Evolutionary conservation across 805 yeast species (phyloP).

Genomic region (Clavispora santaluciae): DNA sequence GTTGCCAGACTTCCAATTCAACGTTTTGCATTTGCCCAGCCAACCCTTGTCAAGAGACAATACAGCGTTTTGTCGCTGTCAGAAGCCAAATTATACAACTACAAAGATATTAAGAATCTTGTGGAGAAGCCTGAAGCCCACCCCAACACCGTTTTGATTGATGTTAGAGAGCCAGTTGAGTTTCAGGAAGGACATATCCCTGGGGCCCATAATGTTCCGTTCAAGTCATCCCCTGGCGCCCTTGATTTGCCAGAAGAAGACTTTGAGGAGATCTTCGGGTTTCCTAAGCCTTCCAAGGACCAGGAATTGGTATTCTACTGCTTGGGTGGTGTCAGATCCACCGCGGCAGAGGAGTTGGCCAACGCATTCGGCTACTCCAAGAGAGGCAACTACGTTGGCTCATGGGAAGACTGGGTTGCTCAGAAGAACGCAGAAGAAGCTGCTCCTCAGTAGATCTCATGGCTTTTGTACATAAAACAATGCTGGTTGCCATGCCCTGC

Average conservation of each 20-base stretch:
- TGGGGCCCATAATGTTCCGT: constrained; percentile 80
- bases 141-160: constrained; percentile 59
- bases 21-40: constrained; percentile 1
- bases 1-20: neutral
- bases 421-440: constrained; percentile 23
- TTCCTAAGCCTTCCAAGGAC: constrained; percentile 67
- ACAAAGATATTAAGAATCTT: constrained; percentile 46
- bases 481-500: neutral
- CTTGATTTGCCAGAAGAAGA: constrained; percentile 73
- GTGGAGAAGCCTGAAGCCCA: constrained; percentile 34
- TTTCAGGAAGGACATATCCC: constrained; percentile 73
- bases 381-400: constrained; percentile 83
- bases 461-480: neutral
- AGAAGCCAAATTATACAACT: constrained; percentile 48
- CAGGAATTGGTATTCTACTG: constrained; percentile 86
- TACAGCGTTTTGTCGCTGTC: constrained; percentile 37
- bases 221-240: constrained; percentile 90
- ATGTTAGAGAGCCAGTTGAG: constrained; percentile 91
- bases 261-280: constrained; percentile 75
- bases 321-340: constrained; percentile 85
- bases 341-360: constrained; percentile 89
- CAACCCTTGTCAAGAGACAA: constrained; percentile 2
- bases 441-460: neutral
- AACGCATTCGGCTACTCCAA: constrained; percentile 80
- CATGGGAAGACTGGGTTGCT: constrained; percentile 77